Evolutionary conservation across 257 asterid species (phyloP).

Genomic region (Echium plantagineum): DNA sequence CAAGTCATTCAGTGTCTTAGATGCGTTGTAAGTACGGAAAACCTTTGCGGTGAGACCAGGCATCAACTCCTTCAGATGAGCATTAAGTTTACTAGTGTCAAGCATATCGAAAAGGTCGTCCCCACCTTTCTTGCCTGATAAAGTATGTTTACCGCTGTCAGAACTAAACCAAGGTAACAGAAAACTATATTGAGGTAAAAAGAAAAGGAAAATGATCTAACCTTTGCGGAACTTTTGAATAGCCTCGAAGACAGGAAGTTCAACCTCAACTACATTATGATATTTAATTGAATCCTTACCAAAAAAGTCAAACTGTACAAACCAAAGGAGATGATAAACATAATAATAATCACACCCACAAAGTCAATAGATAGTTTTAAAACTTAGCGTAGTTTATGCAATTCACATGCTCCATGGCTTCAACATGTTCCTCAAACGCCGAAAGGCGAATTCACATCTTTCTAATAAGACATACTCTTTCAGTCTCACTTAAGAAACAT

Average conservation of each 20-base stretch:
- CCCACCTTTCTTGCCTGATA: conserved; percentile 65
- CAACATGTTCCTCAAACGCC: conserved; percentile 11
- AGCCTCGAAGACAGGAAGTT: conserved; percentile 70
- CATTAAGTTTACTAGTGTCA: conserved; percentile 89
- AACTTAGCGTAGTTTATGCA: too few species aligned
- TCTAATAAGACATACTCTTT: background rate
- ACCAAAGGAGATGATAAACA: conserved; percentile 8
- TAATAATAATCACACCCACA: background rate
- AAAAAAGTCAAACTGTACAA: conserved; percentile 88
- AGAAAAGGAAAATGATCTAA: conserved; percentile 23
- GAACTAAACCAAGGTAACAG: conserved; percentile 4
- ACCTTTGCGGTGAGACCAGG: conserved; percentile 99
- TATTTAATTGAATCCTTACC: conserved; percentile 99
- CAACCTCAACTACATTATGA: conserved; percentile 72
- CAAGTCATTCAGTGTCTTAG: conserved; percentile 77
- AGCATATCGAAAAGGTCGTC: conserved; percentile 77
- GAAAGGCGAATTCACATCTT: background rate
- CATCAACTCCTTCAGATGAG: conserved; percentile 94
- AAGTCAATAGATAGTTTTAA: background rate
- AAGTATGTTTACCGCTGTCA: conserved; percentile 1
- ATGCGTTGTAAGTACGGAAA: conserved; percentile 97
- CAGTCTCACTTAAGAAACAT: too few species aligned
- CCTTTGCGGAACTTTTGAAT: conserved; percentile 88
- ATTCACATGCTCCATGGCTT: background rate
- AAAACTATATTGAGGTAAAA: background rate